Conservation (phyloP, 352 stramenopile genomes). For the Pythium utonaiense region DNA sequence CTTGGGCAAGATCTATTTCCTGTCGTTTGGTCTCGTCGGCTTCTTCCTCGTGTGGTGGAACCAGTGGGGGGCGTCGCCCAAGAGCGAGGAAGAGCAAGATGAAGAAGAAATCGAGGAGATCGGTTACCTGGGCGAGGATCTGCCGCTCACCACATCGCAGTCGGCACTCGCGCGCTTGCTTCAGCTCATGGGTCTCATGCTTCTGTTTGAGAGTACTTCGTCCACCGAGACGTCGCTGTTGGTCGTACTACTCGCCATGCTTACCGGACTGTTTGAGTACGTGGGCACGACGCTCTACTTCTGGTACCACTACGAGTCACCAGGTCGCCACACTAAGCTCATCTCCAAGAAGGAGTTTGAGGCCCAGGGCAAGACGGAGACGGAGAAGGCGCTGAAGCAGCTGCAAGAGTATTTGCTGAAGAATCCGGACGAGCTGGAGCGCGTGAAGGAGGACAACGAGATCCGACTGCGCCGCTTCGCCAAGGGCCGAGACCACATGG, state of each 20-base stretch:
- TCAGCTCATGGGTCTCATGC: constrained; percentile 53
- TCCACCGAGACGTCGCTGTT: constrained; percentile 71
- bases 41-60: constrained; percentile 83
- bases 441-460: constrained; percentile 79
- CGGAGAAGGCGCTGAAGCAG: constrained; percentile 66
- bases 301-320: constrained; percentile 80
- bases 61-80: constrained; percentile 67
- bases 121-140: constrained; percentile 60
- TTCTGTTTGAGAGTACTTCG: constrained; percentile 83
- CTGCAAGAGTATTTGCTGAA: constrained; percentile 61
- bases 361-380: constrained; percentile 61
- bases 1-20: constrained; percentile 84
- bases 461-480: constrained; percentile 77
- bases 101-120: constrained; percentile 67
- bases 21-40: constrained; percentile 71
- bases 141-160: constrained; percentile 64
- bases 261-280: constrained; percentile 73
- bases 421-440: constrained; percentile 70
- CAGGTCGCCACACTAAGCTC: constrained; percentile 56
- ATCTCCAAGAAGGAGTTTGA: constrained; percentile 78
- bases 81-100: constrained; percentile 43
- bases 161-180: constrained; percentile 51
- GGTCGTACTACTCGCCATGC: constrained; percentile 60
- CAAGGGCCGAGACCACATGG: constrained; percentile 72
- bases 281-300: constrained; percentile 68